Conservation (phyloP, 352 stramenopile genomes). For the Pythium oligandrum region DNA sequence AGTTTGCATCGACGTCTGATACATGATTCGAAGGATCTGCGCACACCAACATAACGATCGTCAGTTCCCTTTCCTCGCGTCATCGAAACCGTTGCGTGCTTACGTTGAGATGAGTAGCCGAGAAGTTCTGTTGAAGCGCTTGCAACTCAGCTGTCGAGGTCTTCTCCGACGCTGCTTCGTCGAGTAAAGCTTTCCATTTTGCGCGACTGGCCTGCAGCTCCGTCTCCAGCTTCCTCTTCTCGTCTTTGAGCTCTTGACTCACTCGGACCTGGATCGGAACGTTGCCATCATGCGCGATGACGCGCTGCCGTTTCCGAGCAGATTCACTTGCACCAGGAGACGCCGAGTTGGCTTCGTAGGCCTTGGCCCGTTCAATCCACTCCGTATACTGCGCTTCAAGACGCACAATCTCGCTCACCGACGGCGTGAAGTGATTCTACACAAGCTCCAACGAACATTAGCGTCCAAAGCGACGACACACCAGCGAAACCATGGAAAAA, state of each 20-base stretch:
- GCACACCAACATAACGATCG: neutral
- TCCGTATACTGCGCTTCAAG: too few species aligned
- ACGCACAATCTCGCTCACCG: neutral
- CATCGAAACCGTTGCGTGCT: neutral
- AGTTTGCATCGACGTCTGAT: conserved; percentile 15
- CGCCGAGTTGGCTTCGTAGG: too few species aligned
- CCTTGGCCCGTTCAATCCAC: too few species aligned
- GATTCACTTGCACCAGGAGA: too few species aligned
- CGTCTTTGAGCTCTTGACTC: conserved; percentile 1
- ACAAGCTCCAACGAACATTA: neutral
- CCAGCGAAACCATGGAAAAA: too few species aligned
- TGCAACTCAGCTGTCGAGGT: neutral
- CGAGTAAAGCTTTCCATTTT: conserved; percentile 18
- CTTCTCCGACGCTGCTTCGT: neutral
- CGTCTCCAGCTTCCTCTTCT: conserved; percentile 6
- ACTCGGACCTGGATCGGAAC: neutral
- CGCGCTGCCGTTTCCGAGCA: too few species aligned
- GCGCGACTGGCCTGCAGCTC: conserved; percentile 6
- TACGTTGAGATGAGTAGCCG: conserved; percentile 26
- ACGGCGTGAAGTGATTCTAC: conserved; percentile 2
- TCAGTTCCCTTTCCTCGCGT: too few species aligned
- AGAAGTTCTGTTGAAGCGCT: conserved; percentile 16
- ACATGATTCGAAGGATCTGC: conserved; percentile 27
- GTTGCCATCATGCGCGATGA: too few species aligned
- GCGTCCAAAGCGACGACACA: too few species aligned